These are phyloP conservation scores for Aspergillus nanangensis DNA, from an alignment of 495 filamentous ascomycete species.

Conservation along the genomic window DNA sequence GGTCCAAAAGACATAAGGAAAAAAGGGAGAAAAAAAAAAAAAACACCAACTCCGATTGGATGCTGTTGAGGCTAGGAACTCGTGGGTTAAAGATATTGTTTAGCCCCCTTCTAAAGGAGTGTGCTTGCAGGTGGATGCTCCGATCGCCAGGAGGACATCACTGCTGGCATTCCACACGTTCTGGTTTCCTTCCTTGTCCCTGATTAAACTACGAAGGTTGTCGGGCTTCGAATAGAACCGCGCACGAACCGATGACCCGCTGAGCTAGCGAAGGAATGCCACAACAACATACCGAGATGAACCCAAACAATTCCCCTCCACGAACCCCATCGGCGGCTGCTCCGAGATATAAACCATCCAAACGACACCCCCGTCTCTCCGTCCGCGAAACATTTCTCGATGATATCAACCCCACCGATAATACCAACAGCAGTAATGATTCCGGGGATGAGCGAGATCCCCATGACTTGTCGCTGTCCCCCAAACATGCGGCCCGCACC, in stretches of 20 bases:
- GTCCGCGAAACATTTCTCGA: slow-evolving; percentile 50
- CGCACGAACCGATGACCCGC: slow-evolving; percentile 10
- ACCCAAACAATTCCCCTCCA: slow-evolving; percentile 34
- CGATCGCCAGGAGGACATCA: too few relatives aligned
- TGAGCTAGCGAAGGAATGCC: slow-evolving; percentile 27
- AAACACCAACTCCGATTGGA: too few relatives aligned
- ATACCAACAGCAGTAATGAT: slow-evolving; percentile 36
- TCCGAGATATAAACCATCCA: slow-evolving; percentile 25
- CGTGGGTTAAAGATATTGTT: too few relatives aligned
- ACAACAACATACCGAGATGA: slow-evolving; percentile 20
- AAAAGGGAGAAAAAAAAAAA: too few relatives aligned
- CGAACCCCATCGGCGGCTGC: slow-evolving; percentile 41
- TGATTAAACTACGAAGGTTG: too few relatives aligned
- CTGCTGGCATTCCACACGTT: too few relatives aligned
- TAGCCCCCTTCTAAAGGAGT: too few relatives aligned
- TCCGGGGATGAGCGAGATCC: slow-evolving; percentile 62
- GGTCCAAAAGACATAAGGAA: too few relatives aligned
- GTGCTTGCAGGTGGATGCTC: too few relatives aligned
- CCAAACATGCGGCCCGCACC: slow-evolving; percentile 70
- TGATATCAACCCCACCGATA: slow-evolving; percentile 37
- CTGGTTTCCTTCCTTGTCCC: too few relatives aligned
- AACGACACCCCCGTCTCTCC: slow-evolving; percentile 28
- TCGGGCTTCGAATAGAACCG: too few relatives aligned
- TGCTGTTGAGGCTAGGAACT: too few relatives aligned
- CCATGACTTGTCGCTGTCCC: slow-evolving; percentile 78